A percentile compares a stretch with the other conserved stretches of the same genome.
Conservation (phyloP, 768 basidiomycete genomes). For the Boletales sp. region DNA sequence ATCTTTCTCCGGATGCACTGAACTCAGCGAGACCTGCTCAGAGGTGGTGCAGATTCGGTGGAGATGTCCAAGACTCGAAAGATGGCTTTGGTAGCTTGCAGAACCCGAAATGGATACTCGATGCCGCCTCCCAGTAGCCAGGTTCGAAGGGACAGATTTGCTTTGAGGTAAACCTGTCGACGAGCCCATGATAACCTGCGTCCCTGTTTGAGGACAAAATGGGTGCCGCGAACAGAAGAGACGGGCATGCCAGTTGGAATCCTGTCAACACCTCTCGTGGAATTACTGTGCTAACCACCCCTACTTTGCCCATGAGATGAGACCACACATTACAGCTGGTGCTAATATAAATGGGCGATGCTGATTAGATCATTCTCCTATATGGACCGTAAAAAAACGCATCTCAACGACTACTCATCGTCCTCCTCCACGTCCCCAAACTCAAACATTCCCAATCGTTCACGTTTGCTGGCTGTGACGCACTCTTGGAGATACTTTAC, state of each 20-base stretch:
- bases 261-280: too few relatives aligned
- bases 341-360: neutral
- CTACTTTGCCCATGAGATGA: too few relatives aligned
- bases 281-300: too few relatives aligned
- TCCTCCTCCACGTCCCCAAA: conserved; percentile 91
- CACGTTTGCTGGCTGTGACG: conserved; percentile 62
- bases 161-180: conserved; percentile 14
- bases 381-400: conserved; percentile 14
- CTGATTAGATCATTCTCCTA: conserved; percentile 14
- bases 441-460: conserved; percentile 82
- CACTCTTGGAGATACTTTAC: conserved; percentile 62
- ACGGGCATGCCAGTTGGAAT: too few relatives aligned
- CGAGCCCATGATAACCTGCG: conserved; percentile 9
- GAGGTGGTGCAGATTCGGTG: conserved; percentile 36
- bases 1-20: conserved; percentile 3
- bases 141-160: conserved; percentile 23
- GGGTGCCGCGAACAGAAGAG: too few relatives aligned
- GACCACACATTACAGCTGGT: too few relatives aligned
- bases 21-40: conserved; percentile 15
- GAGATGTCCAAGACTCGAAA: conserved; percentile 40
- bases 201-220: too few relatives aligned
- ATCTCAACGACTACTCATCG: conserved; percentile 45
- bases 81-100: conserved; percentile 44
- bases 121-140: conserved; percentile 13
- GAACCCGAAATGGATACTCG: conserved; percentile 30